Evolutionary conservation across 2,329 filamentous ascomycete species (phyloP), one percentile per base, ranked within the genome.

Genomic region (Epichloe hybrida): DNA sequence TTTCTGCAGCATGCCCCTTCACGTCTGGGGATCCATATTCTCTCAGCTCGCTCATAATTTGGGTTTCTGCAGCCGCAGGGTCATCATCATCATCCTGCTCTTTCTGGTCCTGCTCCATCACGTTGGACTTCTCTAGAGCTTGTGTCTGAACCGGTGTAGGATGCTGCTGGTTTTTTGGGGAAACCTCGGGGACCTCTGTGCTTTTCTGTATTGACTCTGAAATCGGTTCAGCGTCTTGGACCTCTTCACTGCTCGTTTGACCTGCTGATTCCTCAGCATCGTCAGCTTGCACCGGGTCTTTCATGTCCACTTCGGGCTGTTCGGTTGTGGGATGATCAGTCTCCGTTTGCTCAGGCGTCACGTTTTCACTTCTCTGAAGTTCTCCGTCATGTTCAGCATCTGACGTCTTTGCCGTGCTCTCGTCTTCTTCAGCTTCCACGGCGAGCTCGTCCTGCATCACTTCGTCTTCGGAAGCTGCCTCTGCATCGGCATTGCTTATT

Each of bases 31-130:
- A 43, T 27, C 48, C 50, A 37, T 43, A 52, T n/a, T 54, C 55
- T 40, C 54, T 41, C 35, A 46, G 46, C 27, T 62, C 59, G 11
- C 47, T 48, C 48, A 58, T 54, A 12, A 60, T 59, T 41, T 61
- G 59, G 42, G 59, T 49, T 49, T 58, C 56, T 9, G 53, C 59
- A 11, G 58, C 50, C 1, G 34, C 42, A 27, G 42, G 36, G 15
- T 42, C 51, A 23, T 50, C 37, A 23, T 50, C 37, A 23, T 39
- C 36, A 13, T 31, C 39, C 13, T 50, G 42, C n/a, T 53, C 49
- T 38, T 45, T 42, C 21, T 45, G 40, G 35, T 38, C 44, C 23
- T 4, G 11, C 7, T 5, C 27, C 8, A 17, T 4, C 46, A 21
- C n/a, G n/a, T 43, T 50, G 39, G n/a, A 41, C 37, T 13, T 50